Evolutionary conservation across 129 eudicot genomes (phyloP).

Genomic region (Flaveria brownii): DNA sequence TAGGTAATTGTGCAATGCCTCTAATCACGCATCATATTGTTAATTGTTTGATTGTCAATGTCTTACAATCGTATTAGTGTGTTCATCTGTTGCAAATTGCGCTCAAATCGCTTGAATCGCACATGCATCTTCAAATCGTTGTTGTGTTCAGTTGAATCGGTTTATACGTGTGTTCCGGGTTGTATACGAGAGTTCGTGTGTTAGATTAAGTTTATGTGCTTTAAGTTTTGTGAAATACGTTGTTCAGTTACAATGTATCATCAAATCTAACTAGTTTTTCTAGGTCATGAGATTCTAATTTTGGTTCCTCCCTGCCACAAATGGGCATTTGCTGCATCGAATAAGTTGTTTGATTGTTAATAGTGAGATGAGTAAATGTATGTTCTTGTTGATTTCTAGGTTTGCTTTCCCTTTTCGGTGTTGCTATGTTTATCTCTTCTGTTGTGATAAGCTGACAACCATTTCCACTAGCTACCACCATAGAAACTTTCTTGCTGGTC

Average conservation of each 20-base stretch:
- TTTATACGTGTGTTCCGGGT: background rate
- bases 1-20: conserved; percentile 10
- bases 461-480: conserved; percentile 18
- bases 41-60: conserved; percentile 1
- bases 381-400: conserved; percentile 16
- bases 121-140: conserved; percentile 20
- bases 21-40: background rate
- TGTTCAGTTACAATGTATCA: conserved; percentile 28
- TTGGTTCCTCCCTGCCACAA: background rate
- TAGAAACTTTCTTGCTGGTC: conserved; percentile 26
- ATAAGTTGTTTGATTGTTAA: background rate
- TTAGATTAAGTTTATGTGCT: conserved; percentile 2
- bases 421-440: conserved; percentile 12
- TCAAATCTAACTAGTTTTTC: conserved; percentile 8
- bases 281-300: conserved; percentile 3
- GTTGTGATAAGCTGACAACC: conserved; percentile 10
- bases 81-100: conserved; percentile 13
- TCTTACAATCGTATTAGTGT: background rate
- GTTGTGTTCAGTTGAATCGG: background rate
- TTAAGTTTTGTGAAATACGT: conserved; percentile 1
- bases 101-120: conserved; percentile 1
- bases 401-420: conserved; percentile 15
- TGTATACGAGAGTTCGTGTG: background rate
- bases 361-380: conserved; percentile 16
- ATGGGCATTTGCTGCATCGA: background rate